Evolutionary conservation across 257 asterid species (phyloP).

Genomic region (Petrea volubilis): DNA sequence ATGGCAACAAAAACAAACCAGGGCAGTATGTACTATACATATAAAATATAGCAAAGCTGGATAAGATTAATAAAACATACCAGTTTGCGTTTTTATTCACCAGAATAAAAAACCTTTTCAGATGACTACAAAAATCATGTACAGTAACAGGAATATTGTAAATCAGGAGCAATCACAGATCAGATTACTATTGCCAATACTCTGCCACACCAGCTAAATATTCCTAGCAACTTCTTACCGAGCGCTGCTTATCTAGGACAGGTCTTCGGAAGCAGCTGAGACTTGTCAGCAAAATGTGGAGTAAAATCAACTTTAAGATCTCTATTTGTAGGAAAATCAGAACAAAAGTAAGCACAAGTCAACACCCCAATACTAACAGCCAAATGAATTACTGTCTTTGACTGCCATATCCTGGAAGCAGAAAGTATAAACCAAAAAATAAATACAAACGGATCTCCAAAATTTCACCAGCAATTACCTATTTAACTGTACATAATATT

Average conservation of each 20-base stretch:
- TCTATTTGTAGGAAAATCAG: not conserved
- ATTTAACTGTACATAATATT: not conserved
- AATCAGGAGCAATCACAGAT: not conserved
- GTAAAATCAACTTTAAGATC: not conserved
- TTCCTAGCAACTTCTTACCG: not conserved
- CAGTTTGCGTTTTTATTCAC: not conserved
- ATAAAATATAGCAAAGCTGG: no score
- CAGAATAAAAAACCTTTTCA: not conserved
- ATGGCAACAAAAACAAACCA: slow-evolving; percentile 18
- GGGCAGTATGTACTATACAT: no score
- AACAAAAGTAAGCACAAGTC: not conserved
- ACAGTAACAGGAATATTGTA: slow-evolving; percentile 1
- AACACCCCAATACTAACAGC: not conserved
- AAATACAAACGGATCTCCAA: slow-evolving; percentile 8
- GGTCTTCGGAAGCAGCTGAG: not conserved
- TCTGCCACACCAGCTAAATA: not conserved
- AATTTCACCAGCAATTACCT: slow-evolving; percentile 9
- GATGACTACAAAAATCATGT: not conserved
- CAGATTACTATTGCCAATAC: not conserved
- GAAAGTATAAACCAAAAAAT: not conserved
- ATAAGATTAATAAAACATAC: no score
- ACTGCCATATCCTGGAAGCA: not conserved
- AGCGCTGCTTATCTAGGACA: not conserved
- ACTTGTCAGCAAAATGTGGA: not conserved
- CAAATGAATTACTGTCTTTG: not conserved